Base-by-base conservation (phyloP, 225 moss, liverwort and hornwort species). In the Marchantia paleacea region DNA sequence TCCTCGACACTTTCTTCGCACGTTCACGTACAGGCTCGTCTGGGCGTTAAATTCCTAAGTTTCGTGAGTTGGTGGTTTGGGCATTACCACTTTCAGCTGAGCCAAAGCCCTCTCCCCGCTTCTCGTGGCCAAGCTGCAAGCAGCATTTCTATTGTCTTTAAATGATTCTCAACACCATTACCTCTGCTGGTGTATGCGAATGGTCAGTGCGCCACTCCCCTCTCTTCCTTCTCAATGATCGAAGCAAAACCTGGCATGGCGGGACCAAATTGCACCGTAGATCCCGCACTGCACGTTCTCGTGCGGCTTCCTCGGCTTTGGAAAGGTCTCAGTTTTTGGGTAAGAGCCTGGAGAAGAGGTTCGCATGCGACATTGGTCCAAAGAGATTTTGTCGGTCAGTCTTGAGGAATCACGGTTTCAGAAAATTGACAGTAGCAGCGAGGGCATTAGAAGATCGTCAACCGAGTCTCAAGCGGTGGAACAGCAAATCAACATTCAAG, bases 401-500 rank as follows among this genome's bases (percentile, higher is more conserved):
- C 10, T 16, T 29, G 26, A 57, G 31, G 28, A 58, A 75, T 75
- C 30, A 0, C 26, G 53, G 10, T 26, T 5, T 0, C 22, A 74
- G 55, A 52, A 66, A 53, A 51, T 61, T 66, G 63, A 24, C 15
- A 48, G 81, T 73, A 12, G 20, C 57, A 20, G 75, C 72, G 61
- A 81, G 81, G 22, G 81, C 86, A 10, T 82, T 86, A 9, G 86
- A 84, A 30, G 69, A 81, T 51, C 75, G 83, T n/a, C 73, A 78
- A 19, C 75, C 81, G 9, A 79, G 79, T 66, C 60, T 81, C 10
- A 81, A 69, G 48, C 83, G 67, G 25, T 79, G 83, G 81, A 70
- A 54, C 18, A 25, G 54, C 4, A 75, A 81, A 14, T 81, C 81
- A 8, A 67, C 78, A 58, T 12, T 16, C 15, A 79, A 70, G 52